A percentile compares a stretch with the other conserved stretches of the same genome.
These are phyloP conservation scores for Digitaria exilis DNA, from an alignment of 202 grass and related monocot species.

Conservation along the genomic window DNA sequence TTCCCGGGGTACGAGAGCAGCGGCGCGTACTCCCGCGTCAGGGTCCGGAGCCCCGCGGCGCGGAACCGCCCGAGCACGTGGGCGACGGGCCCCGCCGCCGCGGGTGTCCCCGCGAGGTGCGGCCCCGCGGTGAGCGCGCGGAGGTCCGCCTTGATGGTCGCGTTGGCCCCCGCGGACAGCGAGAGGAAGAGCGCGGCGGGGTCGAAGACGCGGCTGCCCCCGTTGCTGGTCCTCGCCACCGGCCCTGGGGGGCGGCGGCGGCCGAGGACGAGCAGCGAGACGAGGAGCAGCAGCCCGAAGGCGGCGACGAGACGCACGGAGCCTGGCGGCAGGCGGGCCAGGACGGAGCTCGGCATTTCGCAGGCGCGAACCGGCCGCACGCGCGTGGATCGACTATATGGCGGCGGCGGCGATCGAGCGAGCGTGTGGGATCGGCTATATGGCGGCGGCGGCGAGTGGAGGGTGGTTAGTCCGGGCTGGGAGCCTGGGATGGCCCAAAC, in stretches of 20 bases:
- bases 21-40: conserved; percentile 56
- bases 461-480: too few relatives aligned
- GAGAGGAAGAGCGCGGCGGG: conserved; percentile 57
- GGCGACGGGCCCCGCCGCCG: conserved; percentile 18
- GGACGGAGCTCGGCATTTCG: conserved; percentile 37
- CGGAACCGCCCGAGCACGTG: conserved; percentile 56
- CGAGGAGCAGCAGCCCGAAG: conserved; percentile 48
- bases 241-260: background rate
- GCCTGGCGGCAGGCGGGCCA: background rate
- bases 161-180: conserved; percentile 67
- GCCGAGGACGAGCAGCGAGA: conserved; percentile 42
- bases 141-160: conserved; percentile 67
- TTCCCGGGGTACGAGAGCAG: conserved; percentile 77
- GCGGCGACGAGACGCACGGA: conserved; percentile 31
- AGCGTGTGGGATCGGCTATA: too few relatives aligned
- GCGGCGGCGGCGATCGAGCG: background rate
- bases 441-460: too few relatives aligned
- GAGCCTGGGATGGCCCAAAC: too few relatives aligned
- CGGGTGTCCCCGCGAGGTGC: conserved; percentile 75
- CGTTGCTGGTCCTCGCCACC: background rate
- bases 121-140: conserved; percentile 66
- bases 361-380: background rate
- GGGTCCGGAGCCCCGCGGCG: conserved; percentile 49
- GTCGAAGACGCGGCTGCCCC: background rate
- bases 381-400: background rate